Evolutionary conservation across 2,329 filamentous ascomycete genomes (phyloP).

Genomic region (Anisogramma anomala): DNA sequence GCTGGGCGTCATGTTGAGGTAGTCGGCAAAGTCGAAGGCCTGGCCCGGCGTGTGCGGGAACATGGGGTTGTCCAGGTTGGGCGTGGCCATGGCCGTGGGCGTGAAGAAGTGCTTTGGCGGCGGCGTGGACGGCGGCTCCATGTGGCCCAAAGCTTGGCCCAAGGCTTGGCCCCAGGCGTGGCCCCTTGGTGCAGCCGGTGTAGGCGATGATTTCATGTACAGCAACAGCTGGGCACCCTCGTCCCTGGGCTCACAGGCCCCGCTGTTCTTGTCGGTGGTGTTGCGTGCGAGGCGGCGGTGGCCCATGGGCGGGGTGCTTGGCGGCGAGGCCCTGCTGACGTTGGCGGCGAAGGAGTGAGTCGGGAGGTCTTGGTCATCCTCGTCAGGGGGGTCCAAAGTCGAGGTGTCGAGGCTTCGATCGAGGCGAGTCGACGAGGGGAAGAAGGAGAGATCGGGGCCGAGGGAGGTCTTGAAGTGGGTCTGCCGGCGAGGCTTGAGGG

Average conservation of each 20-base stretch:
- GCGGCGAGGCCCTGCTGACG: slow-evolving; percentile 56
- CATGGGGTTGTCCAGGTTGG: slow-evolving; percentile 52
- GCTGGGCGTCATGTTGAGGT: slow-evolving; percentile 93
- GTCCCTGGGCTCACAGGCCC: slow-evolving; percentile 42
- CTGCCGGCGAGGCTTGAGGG: slow-evolving; percentile 65
- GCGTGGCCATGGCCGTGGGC: slow-evolving; percentile 83
- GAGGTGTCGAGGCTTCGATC: slow-evolving; percentile 50
- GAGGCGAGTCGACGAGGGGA: slow-evolving; percentile 57
- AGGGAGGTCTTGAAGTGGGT: slow-evolving; percentile 62
- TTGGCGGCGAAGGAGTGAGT: slow-evolving; percentile 59
- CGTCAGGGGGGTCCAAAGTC: slow-evolving; percentile 52
- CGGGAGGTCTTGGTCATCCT: slow-evolving; percentile 77
- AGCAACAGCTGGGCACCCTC: slow-evolving; percentile 72
- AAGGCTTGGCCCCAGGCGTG: no score
- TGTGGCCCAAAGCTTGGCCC: no score
- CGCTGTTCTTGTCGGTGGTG: slow-evolving; percentile 35
- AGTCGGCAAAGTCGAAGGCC: slow-evolving; percentile 86
- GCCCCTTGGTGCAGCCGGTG: slow-evolving; percentile 73
- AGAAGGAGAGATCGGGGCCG: slow-evolving; percentile 67
- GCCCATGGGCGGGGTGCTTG: slow-evolving; percentile 66
- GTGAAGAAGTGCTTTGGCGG: slow-evolving; percentile 60
- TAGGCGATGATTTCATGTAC: slow-evolving; percentile 85
- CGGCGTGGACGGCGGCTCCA: slow-evolving; percentile 65
- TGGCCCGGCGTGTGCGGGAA: slow-evolving; percentile 71
- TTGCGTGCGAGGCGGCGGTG: slow-evolving; percentile 32